Evolutionary conservation across 805 yeast species (phyloP).

Genomic region (Cyberlindnera sargentensis): DNA sequence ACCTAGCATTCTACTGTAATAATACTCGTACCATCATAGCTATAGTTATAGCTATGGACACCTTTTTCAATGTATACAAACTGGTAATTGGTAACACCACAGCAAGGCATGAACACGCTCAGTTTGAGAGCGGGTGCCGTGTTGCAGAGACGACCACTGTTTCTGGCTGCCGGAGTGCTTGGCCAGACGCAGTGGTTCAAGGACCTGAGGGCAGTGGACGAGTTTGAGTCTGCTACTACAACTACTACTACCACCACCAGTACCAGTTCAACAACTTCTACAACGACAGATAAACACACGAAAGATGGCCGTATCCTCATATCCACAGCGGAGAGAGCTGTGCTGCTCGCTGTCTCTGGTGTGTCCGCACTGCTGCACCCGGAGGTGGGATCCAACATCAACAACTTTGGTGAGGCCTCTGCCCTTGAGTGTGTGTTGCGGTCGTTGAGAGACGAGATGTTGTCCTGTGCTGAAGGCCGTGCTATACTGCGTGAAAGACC

Average conservation of each 20-base stretch:
- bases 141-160: constrained; percentile 5
- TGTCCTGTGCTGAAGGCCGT: constrained; percentile 69
- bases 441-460: constrained; percentile 63
- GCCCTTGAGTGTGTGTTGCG: constrained; percentile 65
- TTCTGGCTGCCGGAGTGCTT: constrained; percentile 17
- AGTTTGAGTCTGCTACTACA: constrained; percentile 36
- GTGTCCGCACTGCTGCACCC: constrained; percentile 74
- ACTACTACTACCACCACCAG: background rate
- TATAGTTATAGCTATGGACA: no score
- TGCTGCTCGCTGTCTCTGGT: constrained; percentile 68
- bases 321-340: constrained; percentile 48
- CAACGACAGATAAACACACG: no score
- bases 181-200: constrained; percentile 26
- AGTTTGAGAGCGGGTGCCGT: no score
- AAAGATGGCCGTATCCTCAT: constrained; percentile 70
- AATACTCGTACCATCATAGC: no score
- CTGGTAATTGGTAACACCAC: no score
- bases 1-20: no score
- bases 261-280: constrained; percentile 36
- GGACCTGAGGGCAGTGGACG: constrained; percentile 49
- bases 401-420: constrained; percentile 85
- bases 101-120: no score
- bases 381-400: constrained; percentile 66
- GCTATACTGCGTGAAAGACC: constrained; percentile 75
- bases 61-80: no score